These are phyloP conservation scores for Dendrostoma leiphaemia DNA, from an alignment of 2,329 filamentous ascomycete genomes.

Conservation along the genomic window DNA sequence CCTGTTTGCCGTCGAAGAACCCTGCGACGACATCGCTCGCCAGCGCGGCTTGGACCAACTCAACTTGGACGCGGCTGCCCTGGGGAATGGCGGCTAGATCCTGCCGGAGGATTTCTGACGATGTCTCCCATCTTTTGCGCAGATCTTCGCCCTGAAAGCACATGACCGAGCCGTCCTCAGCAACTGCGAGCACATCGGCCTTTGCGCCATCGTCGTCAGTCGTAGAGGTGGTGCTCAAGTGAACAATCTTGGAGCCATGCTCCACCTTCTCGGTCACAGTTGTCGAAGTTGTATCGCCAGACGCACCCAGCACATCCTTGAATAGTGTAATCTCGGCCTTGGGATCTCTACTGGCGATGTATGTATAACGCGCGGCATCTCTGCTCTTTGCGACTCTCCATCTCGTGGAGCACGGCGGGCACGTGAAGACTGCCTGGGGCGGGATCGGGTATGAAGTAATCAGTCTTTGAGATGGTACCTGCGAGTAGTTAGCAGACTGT, in stretches of 20 bases:
- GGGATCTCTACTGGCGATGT: conserved; percentile 52
- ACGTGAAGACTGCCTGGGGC: conserved; percentile 63
- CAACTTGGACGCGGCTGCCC: conserved; percentile 39
- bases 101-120: conserved; percentile 40
- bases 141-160: conserved; percentile 59
- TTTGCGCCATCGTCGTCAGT: conserved; percentile 24
- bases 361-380: conserved; percentile 58
- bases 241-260: conserved; percentile 38
- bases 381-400: conserved; percentile 45
- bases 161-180: conserved; percentile 58
- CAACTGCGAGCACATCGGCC: conserved; percentile 54
- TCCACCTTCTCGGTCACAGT: conserved; percentile 44
- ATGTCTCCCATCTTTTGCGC: conserved; percentile 45
- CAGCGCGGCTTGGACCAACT: conserved; percentile 46
- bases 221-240: conserved; percentile 37
- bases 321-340: conserved; percentile 57
- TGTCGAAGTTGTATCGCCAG: conserved; percentile 51
- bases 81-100: conserved; percentile 33
- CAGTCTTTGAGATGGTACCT: conserved; percentile 60
- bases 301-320: conserved; percentile 51
- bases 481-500: conserved; percentile 19
- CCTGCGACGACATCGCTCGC: conserved; percentile 51
- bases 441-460: conserved; percentile 67
- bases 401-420: conserved; percentile 58
- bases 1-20: conserved; percentile 53